Percentiles rank a stretch among this genome's conserved stretches.
Evolutionary conservation across 2,329 filamentous ascomycete species (phyloP).

Genomic region (Alternaria arborescens): DNA sequence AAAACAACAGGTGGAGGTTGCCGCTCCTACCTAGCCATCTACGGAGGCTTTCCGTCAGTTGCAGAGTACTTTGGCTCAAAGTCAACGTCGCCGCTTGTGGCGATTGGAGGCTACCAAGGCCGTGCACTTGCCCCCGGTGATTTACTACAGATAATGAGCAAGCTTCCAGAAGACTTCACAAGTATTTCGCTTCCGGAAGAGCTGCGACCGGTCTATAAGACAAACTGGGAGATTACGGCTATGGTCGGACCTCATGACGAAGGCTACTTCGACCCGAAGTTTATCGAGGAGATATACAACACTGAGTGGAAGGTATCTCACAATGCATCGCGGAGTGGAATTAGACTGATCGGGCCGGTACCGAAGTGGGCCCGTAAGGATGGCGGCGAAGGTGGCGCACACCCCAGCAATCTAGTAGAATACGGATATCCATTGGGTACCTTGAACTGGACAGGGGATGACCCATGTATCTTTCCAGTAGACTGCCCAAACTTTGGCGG

Average conservation of each 20-base stretch:
- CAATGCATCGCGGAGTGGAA: conserved; percentile 67
- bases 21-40: conserved; percentile 66
- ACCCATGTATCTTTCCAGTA: conserved; percentile 66
- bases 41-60: conserved; percentile 63
- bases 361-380: conserved; percentile 67
- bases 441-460: conserved; percentile 69
- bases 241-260: conserved; percentile 67
- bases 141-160: conserved; percentile 57
- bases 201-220: conserved; percentile 60
- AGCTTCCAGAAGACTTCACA: conserved; percentile 46
- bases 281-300: conserved; percentile 65
- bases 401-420: conserved; percentile 64
- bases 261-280: conserved; percentile 61
- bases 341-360: conserved; percentile 66
- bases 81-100: conserved; percentile 65
- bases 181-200: conserved; percentile 53
- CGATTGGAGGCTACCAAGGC: conserved; percentile 68
- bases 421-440: conserved; percentile 67
- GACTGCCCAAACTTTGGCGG: conserved; percentile 70
- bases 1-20: conserved; percentile 63
- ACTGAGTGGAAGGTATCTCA: conserved; percentile 69
- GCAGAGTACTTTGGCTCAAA: conserved; percentile 68
- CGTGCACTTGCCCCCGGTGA: conserved; percentile 64
- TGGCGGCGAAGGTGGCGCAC: conserved; percentile 70
- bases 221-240: conserved; percentile 62